A percentile compares a stretch with the other conserved stretches of the same genome.
Evolutionary conservation across 2,329 filamentous ascomycete genomes (phyloP).

Genomic region (Fusarium sulawesiense): DNA sequence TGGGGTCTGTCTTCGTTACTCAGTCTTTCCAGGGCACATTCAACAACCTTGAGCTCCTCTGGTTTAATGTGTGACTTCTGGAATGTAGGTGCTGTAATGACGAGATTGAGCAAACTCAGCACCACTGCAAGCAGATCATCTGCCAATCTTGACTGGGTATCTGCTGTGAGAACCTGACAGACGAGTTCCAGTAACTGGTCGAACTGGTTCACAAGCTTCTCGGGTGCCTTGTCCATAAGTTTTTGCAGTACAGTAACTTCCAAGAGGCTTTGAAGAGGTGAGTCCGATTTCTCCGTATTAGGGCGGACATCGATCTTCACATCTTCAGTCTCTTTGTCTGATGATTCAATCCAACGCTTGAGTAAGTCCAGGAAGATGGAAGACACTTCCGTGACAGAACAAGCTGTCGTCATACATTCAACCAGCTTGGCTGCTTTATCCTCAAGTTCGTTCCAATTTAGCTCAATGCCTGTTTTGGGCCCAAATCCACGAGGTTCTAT

Average conservation of each 20-base stretch:
- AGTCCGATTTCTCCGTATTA: conserved; percentile 46
- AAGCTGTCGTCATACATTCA: conserved; percentile 60
- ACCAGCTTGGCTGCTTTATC: conserved; percentile 61
- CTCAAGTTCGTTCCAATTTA: conserved; percentile 60
- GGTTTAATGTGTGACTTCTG: conserved; percentile 59
- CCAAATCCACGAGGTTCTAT: conserved; percentile 48
- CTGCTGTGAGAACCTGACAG: conserved; percentile 66
- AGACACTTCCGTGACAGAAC: conserved; percentile 67
- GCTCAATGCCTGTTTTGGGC: conserved; percentile 33
- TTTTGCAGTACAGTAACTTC: conserved; percentile 73
- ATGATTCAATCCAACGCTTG: conserved; percentile 64
- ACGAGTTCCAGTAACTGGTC: conserved; percentile 73
- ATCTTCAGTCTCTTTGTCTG: conserved; percentile 43
- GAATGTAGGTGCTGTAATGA: conserved; percentile 69
- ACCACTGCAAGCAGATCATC: conserved; percentile 65
- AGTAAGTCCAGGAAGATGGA: conserved; percentile 70
- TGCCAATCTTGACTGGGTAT: conserved; percentile 54
- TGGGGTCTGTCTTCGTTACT: conserved; percentile 53
- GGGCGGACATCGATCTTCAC: conserved; percentile 48
- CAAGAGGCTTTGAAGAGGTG: conserved; percentile 62
- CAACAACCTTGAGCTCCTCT: conserved; percentile 58
- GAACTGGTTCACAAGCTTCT: conserved; percentile 72
- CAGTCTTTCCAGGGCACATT: conserved; percentile 60
- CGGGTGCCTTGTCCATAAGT: conserved; percentile 71
- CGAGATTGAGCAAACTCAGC: conserved; percentile 70